Conservation (phyloP, 192 early-diverging fungal genomes). For the Entomortierella parvispora region DNA sequence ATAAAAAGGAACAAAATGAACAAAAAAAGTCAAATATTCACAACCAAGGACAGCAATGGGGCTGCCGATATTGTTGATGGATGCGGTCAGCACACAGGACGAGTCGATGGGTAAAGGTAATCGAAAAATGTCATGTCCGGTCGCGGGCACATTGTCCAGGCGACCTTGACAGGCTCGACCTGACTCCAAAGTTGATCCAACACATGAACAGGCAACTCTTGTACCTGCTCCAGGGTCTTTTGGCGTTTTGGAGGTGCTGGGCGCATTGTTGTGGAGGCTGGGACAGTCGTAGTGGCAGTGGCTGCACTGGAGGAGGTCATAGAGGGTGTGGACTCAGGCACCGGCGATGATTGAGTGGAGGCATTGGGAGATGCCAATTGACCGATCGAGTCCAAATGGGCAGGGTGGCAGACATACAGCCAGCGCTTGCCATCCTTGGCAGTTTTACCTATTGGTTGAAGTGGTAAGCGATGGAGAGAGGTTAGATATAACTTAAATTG, state of each 20-base stretch:
- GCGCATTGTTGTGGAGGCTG: too few species aligned
- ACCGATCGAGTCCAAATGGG: conserved; percentile 33
- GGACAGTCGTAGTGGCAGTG: background rate
- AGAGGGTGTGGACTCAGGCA: background rate
- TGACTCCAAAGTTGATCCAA: conserved; percentile 34
- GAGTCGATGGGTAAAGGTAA: conserved; percentile 42
- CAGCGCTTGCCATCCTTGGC: conserved; percentile 42
- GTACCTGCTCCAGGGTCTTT: conserved; percentile 41
- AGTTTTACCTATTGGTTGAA: conserved; percentile 36
- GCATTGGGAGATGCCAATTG: background rate
- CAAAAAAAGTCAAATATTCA: too few species aligned
- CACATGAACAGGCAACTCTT: conserved; percentile 38
- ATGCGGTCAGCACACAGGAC: conserved; percentile 8
- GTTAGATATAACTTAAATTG: background rate
- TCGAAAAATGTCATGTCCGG: conserved; percentile 52
- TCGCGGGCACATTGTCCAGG: conserved; percentile 2
- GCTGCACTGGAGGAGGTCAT: background rate
- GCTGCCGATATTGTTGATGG: too few species aligned
- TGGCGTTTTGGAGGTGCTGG: conserved; percentile 23
- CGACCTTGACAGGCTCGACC: conserved; percentile 24
- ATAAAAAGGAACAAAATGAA: too few species aligned
- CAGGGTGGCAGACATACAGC: conserved; percentile 53
- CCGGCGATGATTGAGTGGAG: too few species aligned
- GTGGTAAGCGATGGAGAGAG: background rate
- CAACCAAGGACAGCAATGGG: too few species aligned